Evolutionary conservation across 2,329 filamentous ascomycete species (phyloP), one percentile per base, ranked within the genome.

Genomic region (Colletotrichum filicis): DNA sequence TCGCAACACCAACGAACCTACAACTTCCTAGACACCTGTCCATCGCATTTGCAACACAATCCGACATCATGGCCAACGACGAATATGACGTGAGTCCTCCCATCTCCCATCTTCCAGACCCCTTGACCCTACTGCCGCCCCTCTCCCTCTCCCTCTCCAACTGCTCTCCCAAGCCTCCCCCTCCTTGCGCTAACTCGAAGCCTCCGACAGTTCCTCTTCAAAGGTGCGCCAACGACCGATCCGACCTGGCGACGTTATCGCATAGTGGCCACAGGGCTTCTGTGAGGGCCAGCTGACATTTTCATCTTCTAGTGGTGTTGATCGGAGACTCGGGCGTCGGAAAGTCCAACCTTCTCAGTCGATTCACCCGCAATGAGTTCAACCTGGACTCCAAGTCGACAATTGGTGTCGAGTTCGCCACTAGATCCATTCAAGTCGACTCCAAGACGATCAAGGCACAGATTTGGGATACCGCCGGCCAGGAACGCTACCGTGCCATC

Each of bases 391-490:
- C 96, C 85, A 98, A 99, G 92, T 98, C 97, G 76, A 99, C 97
- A 79, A 99, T 99, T 87, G 97, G 97, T 80, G 97, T 99, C 85
- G 97, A 99, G 87, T 99, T 99, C 84, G 97, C 97, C 80, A 99
- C 97, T 79, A 93, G 97, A 76, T 98, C 95, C 78, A 99, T 99
- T 83, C 96, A 98, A 87, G 97, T 99, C 81, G 97, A 99, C 86
- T 94, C 94, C 82, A 99, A 99, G 91, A 99, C 97, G 76, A 99
- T 99, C 92, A 99, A 99, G 90, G 97, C 97, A 79, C 97, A 99
- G 89, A 99, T 99, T 81, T 99, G 97, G 97, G 97, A 99, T 88
- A 99, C 97, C 73, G 97, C 97, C 78, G 97, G 97, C 78, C 97
- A 99, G 88, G 97, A 99, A 87, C 93, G 97, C 84, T 99, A 98